phyloP scores from a whole-genome alignment of 2,329 filamentous ascomycete genomes.

The Harringtonia aguacate region DNA sequence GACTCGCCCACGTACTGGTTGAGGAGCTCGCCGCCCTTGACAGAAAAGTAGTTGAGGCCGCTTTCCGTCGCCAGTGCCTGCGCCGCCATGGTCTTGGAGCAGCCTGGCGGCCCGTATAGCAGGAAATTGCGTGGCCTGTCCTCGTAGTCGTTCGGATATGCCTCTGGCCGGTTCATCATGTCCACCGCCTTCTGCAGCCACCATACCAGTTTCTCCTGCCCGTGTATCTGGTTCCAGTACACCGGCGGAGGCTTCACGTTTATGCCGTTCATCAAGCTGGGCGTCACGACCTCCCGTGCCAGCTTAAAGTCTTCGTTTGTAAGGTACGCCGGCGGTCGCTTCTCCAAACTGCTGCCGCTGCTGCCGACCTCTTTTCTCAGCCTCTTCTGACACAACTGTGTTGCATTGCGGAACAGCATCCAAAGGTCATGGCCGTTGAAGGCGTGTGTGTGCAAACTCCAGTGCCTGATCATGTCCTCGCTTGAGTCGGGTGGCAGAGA shows the following conservation, averaged over 20 bases:
- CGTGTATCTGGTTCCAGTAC: constrained; percentile 79
- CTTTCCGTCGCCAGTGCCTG: constrained; percentile 87
- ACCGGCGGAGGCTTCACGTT: constrained; percentile 82
- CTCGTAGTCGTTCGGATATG: constrained; percentile 25
- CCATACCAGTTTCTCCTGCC: constrained; percentile 65
- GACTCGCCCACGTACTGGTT: constrained; percentile 98
- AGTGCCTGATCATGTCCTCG: constrained; percentile 41
- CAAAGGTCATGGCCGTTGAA: constrained; percentile 65
- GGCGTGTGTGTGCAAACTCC: constrained; percentile 73
- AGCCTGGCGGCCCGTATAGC: constrained; percentile 86
- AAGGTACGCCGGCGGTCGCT: constrained; percentile 15
- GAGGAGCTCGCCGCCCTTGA: constrained; percentile 86
- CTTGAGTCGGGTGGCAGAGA: constrained; percentile 34
- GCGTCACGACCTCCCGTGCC: constrained; percentile 59
- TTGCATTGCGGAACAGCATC: constrained; percentile 1
- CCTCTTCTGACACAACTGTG: not conserved
- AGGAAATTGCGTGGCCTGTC: constrained; percentile 63
- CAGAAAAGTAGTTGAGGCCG: constrained; percentile 84
- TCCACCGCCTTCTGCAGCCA: constrained; percentile 41
- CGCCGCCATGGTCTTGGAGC: constrained; percentile 86
- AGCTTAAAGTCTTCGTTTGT: constrained; percentile 44
- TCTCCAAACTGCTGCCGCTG: not conserved
- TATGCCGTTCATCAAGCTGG: constrained; percentile 81
- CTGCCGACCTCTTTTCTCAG: no score
- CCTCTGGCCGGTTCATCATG: constrained; percentile 18